Conservation (phyloP, 2,329 filamentous ascomycete genomes). For the Cadophora luteo-olivacea region DNA sequence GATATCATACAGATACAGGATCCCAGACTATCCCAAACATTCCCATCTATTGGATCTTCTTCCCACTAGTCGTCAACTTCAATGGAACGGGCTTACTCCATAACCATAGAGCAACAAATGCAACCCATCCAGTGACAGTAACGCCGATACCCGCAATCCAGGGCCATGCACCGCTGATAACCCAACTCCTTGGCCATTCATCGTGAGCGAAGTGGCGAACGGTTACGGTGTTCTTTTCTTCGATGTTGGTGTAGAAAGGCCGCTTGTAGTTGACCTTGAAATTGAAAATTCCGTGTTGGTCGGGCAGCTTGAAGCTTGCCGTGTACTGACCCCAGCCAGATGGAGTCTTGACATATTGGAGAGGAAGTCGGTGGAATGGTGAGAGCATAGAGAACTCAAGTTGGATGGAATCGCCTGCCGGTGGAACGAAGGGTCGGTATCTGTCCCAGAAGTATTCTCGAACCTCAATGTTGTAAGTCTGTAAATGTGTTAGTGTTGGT, state of each 20-base stretch:
- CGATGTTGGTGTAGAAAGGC: constrained; percentile 85
- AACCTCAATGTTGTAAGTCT: constrained; percentile 67
- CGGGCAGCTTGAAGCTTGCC: constrained; percentile 80
- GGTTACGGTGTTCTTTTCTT: constrained; percentile 94
- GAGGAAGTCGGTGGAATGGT: constrained; percentile 88
- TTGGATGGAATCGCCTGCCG: constrained; percentile 77
- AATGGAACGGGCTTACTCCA: constrained; percentile 66
- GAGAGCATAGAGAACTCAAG: constrained; percentile 99
- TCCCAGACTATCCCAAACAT: constrained; percentile 1
- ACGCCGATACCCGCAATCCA: constrained; percentile 90
- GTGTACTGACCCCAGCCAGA: constrained; percentile 76
- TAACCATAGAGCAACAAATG: constrained; percentile 88
- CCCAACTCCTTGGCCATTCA: constrained; percentile 91
- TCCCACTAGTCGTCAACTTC: constrained; percentile 43
- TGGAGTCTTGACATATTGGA: constrained; percentile 64
- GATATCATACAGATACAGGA: constrained; percentile 39
- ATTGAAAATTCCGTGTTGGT: constrained; percentile 99
- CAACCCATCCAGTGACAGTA: constrained; percentile 83
- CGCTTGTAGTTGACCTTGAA: constrained; percentile 98
- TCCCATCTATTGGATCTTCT: constrained; percentile 49
- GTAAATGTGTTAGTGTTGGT: constrained; percentile 26
- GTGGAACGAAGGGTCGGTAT: constrained; percentile 76
- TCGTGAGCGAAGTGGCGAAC: constrained; percentile 97
- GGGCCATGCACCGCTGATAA: constrained; percentile 90
- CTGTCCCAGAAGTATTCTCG: constrained; percentile 82